Conservation (phyloP, 2,329 filamentous ascomycete genomes). For the Penicillium freii region DNA sequence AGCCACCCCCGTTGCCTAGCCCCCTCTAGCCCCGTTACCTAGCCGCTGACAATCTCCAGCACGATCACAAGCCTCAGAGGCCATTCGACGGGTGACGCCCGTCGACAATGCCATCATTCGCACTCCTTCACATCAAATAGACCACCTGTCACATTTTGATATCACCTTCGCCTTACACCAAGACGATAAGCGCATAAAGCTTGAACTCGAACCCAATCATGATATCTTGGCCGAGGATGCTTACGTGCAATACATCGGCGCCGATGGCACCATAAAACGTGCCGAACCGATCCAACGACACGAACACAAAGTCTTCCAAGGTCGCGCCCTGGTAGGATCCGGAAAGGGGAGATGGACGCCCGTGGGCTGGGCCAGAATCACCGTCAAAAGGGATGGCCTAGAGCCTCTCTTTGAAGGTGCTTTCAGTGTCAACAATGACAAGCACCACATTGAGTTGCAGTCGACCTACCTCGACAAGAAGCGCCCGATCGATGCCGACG, state of each 20-base stretch:
- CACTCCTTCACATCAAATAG: constrained; percentile 73
- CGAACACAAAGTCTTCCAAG: constrained; percentile 81
- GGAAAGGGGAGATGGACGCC: constrained; percentile 68
- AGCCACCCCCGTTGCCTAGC: not conserved
- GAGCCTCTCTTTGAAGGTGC: constrained; percentile 84
- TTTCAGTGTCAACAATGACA: constrained; percentile 75
- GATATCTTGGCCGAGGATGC: constrained; percentile 79
- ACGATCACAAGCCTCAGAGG: constrained; percentile 71
- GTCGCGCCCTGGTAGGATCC: constrained; percentile 68
- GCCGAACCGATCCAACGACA: constrained; percentile 69
- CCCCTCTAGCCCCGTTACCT: not conserved
- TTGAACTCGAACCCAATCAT: constrained; percentile 84
- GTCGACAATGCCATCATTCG: constrained; percentile 75
- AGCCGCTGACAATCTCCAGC: constrained; percentile 43
- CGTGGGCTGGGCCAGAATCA: constrained; percentile 83
- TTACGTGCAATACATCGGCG: constrained; percentile 67
- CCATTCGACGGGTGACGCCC: constrained; percentile 69
- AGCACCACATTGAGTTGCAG: constrained; percentile 81
- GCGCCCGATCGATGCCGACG: constrained; percentile 67
- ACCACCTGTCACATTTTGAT: constrained; percentile 80
- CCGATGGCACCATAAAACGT: constrained; percentile 66
- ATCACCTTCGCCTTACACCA: constrained; percentile 74
- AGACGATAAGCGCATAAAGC: constrained; percentile 67
- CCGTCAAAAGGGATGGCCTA: constrained; percentile 71
- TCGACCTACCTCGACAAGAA: constrained; percentile 71